Conservation (phyloP, 2,329 filamentous ascomycete genomes). For the Neurospora sp. region DNA sequence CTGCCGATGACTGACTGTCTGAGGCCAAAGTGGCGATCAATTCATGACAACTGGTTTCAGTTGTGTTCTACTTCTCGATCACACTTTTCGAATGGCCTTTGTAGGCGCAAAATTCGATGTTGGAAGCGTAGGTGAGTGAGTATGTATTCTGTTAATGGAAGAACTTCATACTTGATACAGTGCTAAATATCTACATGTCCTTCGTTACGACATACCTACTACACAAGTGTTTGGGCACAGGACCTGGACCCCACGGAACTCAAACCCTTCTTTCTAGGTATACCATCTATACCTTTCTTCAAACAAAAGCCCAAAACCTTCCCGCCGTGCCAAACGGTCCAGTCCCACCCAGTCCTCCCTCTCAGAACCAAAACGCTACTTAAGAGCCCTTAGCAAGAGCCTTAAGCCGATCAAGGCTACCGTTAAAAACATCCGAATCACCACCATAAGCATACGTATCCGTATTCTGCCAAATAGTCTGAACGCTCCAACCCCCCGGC, state of each 20-base stretch:
- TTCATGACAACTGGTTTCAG: background rate
- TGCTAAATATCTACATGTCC: background rate
- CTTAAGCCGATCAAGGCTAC: slow-evolving; percentile 15
- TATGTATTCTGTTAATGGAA: background rate
- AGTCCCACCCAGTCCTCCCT: background rate
- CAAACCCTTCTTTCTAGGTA: background rate
- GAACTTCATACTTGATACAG: background rate
- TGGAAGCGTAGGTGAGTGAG: too few species aligned
- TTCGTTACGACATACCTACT: background rate
- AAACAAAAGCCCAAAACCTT: background rate
- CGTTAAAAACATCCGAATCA: slow-evolving; percentile 44
- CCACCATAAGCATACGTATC: slow-evolving; percentile 40
- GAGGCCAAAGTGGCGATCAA: background rate
- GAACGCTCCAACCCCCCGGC: slow-evolving; percentile 40
- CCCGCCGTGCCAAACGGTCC: background rate
- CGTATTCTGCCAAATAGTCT: slow-evolving; percentile 47
- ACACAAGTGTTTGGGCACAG: background rate
- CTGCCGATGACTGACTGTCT: background rate
- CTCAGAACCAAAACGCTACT: background rate
- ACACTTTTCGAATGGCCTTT: background rate
- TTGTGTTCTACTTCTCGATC: background rate
- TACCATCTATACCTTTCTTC: background rate
- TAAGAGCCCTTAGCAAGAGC: slow-evolving; percentile 2
- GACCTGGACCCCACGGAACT: background rate
- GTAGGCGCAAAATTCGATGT: background rate